Evolutionary conservation across 2,329 filamentous ascomycete species (phyloP).

Genomic region (Arthrobotrys musiformis): DNA sequence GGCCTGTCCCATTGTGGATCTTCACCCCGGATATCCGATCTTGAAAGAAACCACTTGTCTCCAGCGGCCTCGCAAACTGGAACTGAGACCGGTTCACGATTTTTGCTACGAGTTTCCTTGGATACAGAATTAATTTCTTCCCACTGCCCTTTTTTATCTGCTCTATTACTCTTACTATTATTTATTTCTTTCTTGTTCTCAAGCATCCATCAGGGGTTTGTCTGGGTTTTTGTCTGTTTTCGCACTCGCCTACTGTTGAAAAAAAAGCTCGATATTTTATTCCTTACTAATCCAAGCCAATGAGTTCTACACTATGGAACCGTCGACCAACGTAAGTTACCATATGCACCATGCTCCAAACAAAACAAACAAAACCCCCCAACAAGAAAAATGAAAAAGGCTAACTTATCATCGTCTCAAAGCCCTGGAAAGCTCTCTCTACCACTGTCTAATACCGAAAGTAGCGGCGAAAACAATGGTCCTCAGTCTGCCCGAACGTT

Average conservation of each 20-base stretch:
- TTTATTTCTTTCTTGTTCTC: background rate
- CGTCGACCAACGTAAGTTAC: slow-evolving; percentile 47
- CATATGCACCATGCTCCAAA: background rate
- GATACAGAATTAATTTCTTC: background rate
- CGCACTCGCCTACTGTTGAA: background rate
- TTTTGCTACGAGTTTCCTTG: slow-evolving; percentile 26
- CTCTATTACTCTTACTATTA: no score
- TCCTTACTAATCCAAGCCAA: slow-evolving; percentile 27
- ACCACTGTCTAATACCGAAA: slow-evolving; percentile 29
- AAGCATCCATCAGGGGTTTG: slow-evolving; percentile 24
- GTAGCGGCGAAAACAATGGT: slow-evolving; percentile 14
- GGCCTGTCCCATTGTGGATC: background rate
- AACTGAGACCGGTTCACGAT: background rate
- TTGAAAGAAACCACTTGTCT: slow-evolving; percentile 1
- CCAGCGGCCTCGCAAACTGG: slow-evolving; percentile 1
- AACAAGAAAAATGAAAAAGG: background rate
- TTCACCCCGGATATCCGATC: background rate
- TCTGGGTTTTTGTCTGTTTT: background rate
- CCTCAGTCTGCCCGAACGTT: slow-evolving; percentile 42
- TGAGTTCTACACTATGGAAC: slow-evolving; percentile 55
- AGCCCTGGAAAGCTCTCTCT: slow-evolving; percentile 52
- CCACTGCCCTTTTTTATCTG: background rate
- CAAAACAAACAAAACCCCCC: background rate
- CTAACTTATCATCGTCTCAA: background rate
- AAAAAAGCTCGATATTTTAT: slow-evolving; percentile 25